Evolutionary conservation across 2,329 filamentous ascomycete genomes (phyloP), one percentile per base, ranked within the genome.

Genomic region (Botrytis galanthina): DNA sequence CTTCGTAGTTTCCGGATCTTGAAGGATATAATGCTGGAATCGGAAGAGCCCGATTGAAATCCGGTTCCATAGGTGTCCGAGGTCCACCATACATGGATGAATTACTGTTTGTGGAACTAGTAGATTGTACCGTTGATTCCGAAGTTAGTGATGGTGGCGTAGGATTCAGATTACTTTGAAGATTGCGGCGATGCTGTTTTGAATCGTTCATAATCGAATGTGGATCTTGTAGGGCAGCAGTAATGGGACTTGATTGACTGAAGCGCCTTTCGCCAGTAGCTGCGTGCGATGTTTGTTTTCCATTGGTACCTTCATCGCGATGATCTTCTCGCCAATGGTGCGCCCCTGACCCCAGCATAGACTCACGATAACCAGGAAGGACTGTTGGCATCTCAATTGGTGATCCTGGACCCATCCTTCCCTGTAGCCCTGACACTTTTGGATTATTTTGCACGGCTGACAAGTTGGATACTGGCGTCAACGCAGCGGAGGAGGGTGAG

Each of bases 351-450:
- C 70, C 75, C 39, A 76, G 76, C 9, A 80, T 77, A 1, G 80
- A 78, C n/a, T 81, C 80, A 9, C 80, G 77, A 75, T 80, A 81
- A 9, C 80, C 80, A 60, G 79, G 79, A n/a, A 81, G 75, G 2
- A 77, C 63, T 1, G 73, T 76, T 8, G 79, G 74, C 29, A 77
- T 78, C 16, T 68, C 37, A 39, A 32, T 74, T 54, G 78, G 76
- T 46, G 79, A 79, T 22, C 26, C 60, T 60, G 77, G 77, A 22
- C 63, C 54, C 22, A 70, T 69, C 12, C 73, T 63, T 32, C 51
- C 39, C 16, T 73, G 74, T 44, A 68, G 51, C 10, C 68, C 63
- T 26, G 75, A 20, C 14, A 73, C 60, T 42, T 64, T 71, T 10
- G 44, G 12, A 37, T 54, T n/a, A 44, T 51, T 71, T 26, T 37